Evolutionary conservation across 495 filamentous ascomycete species (phyloP).

Genomic region (Cryomyces antarcticus): DNA sequence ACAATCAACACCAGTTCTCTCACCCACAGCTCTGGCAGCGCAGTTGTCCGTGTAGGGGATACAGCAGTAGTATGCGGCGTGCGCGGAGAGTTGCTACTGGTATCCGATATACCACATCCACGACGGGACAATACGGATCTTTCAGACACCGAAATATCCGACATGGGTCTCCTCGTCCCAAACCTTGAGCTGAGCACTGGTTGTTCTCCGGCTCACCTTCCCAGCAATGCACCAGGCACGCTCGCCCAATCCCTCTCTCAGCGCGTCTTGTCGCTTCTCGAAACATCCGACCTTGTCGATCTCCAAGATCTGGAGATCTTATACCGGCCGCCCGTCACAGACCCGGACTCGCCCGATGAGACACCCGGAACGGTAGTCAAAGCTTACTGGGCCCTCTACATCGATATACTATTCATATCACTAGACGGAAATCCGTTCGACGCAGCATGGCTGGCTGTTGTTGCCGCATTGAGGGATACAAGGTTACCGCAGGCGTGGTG

Average conservation of each 20-base stretch:
- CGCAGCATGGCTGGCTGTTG: constrained; percentile 62
- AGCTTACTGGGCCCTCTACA: constrained; percentile 85
- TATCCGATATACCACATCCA: constrained; percentile 40
- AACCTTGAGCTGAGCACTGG: constrained; percentile 83
- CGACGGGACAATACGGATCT: constrained; percentile 2
- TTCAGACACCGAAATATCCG: constrained; percentile 23
- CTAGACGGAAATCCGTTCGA: constrained; percentile 84
- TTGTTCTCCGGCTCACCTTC: constrained; percentile 65
- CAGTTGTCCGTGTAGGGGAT: constrained; percentile 71
- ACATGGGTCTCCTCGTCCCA: constrained; percentile 61
- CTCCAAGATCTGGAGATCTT: constrained; percentile 46
- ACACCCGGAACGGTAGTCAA: constrained; percentile 31
- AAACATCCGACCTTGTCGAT: constrained; percentile 41
- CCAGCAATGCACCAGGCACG: constrained; percentile 57
- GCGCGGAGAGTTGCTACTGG: constrained; percentile 63
- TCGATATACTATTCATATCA: constrained; percentile 76
- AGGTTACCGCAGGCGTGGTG: constrained; percentile 63
- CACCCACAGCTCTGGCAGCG: constrained; percentile 71
- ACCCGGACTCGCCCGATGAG: constrained; percentile 18
- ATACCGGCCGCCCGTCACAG: constrained; percentile 31
- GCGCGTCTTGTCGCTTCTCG: constrained; percentile 52
- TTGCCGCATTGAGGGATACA: constrained; percentile 66
- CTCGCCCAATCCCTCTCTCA: constrained; percentile 70
- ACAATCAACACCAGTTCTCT: constrained; percentile 60
- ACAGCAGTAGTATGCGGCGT: constrained; percentile 85